Evolutionary conservation across 1,139 yeast species (phyloP).

Genomic region (Diutina sp.): DNA sequence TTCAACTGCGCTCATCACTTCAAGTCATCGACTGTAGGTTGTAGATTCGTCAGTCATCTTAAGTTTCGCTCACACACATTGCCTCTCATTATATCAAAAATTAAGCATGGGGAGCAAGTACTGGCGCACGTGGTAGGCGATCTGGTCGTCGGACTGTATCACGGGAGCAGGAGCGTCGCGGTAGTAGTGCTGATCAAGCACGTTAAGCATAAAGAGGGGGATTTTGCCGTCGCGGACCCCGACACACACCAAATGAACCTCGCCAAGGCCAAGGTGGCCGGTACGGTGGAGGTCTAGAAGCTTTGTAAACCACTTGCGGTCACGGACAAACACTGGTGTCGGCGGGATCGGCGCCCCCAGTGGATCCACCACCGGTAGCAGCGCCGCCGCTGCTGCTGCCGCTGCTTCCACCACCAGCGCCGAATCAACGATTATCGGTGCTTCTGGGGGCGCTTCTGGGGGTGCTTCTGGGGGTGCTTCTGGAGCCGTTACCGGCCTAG

Average conservation of each 20-base stretch:
- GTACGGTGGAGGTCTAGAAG: slow-evolving; percentile 19
- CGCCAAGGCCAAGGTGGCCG: slow-evolving; percentile 17
- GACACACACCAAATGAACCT: slow-evolving; percentile 23
- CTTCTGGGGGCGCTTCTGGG: too few relatives aligned
- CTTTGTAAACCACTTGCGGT: slow-evolving; percentile 28
- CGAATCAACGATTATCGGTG: neutral
- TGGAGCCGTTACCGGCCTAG: too few relatives aligned
- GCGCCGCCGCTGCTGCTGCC: neutral
- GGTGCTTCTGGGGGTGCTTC: too few relatives aligned
- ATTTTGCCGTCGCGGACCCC: slow-evolving; percentile 29
- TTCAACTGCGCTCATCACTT: too few relatives aligned
- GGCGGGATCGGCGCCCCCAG: slow-evolving; percentile 7
- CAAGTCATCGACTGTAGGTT: too few relatives aligned
- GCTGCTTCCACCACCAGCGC: neutral
- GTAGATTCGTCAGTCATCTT: too few relatives aligned
- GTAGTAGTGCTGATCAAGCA: slow-evolving; percentile 22
- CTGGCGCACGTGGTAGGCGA: slow-evolving; percentile 20
- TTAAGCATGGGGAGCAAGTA: slow-evolving; percentile 23
- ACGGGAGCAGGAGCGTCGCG: slow-evolving; percentile 12
- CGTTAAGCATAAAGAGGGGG: slow-evolving; percentile 26
- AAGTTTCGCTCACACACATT: too few relatives aligned
- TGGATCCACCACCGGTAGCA: neutral
- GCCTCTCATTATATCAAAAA: neutral
- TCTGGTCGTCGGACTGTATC: slow-evolving; percentile 19
- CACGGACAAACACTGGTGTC: slow-evolving; percentile 21